phyloP scores from a whole-genome alignment of 495 filamentous ascomycete genomes.

The Paragyromitra xinjiangensis region DNA sequence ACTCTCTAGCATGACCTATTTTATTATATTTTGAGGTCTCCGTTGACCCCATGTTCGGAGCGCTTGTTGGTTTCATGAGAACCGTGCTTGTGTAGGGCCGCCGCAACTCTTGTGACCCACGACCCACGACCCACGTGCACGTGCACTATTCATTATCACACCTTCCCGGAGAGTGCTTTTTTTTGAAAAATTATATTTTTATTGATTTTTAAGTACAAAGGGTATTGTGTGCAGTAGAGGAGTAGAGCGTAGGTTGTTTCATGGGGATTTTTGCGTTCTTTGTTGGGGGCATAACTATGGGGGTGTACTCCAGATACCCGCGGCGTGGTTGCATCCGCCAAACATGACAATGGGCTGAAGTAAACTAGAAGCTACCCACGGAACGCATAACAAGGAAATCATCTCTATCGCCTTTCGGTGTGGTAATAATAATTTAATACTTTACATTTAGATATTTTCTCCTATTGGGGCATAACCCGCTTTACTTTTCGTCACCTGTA shows the following conservation, averaged over 20 bases:
- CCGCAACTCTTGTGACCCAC: neutral
- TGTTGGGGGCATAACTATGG: too few species aligned
- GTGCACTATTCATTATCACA: neutral
- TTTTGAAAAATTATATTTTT: too few species aligned
- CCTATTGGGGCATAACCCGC: neutral
- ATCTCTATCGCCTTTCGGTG: neutral
- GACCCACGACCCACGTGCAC: neutral
- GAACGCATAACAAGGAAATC: neutral
- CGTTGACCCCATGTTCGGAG: neutral
- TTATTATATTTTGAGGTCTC: neutral
- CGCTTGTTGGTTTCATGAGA: neutral
- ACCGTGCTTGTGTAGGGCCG: too few species aligned
- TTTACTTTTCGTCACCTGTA: neutral
- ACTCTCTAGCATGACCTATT: neutral
- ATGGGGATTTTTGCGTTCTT: too few species aligned
- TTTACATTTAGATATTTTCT: slow-evolving; percentile 29
- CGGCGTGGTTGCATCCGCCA: neutral
- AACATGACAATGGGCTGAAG: neutral
- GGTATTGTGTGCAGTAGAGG: too few species aligned
- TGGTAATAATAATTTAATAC: neutral
- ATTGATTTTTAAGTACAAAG: too few species aligned
- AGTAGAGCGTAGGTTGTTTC: too few species aligned
- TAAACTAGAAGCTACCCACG: neutral
- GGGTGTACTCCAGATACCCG: too few species aligned
- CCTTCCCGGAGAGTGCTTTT: too few species aligned